phyloP scores from a whole-genome alignment of 768 basidiomycete species.

The Macrolepiota albuminosa region DNA sequence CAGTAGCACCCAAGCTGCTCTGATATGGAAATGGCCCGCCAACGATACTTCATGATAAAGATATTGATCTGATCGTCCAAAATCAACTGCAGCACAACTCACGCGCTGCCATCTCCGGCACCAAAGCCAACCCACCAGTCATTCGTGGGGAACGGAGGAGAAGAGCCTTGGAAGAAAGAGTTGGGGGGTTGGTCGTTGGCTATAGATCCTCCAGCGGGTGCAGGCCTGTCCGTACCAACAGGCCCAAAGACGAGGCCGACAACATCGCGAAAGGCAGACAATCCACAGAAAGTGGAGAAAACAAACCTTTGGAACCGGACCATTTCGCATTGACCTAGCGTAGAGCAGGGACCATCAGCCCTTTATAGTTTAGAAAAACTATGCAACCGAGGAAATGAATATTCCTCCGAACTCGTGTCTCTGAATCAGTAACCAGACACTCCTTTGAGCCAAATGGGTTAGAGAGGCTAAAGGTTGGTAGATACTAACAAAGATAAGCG shows the following conservation, averaged over 20 bases:
- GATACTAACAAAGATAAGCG: neutral
- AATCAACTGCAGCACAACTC: conserved; percentile 1
- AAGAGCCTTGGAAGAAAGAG: conserved; percentile 28
- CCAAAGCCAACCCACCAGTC: conserved; percentile 32
- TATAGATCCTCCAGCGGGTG: conserved; percentile 22
- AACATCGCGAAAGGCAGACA: neutral
- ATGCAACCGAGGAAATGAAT: neutral
- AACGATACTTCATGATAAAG: conserved; percentile 18
- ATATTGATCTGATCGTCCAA: neutral
- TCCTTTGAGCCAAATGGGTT: conserved; percentile 4
- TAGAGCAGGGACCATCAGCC: neutral
- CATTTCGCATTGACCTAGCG: conserved; percentile 6
- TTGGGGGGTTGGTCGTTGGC: conserved; percentile 24
- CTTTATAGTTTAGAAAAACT: conserved; percentile 12
- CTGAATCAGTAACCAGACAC: neutral
- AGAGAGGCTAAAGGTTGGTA: neutral
- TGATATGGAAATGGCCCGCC: conserved; percentile 30
- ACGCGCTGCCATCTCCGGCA: conserved; percentile 21
- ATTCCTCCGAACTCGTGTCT: neutral
- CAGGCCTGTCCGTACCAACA: conserved; percentile 21
- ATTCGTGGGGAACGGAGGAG: conserved; percentile 29
- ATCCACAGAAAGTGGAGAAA: conserved; percentile 2
- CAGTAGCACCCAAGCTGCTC: conserved; percentile 20
- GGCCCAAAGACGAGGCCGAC: conserved; percentile 19
- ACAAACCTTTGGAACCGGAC: conserved; percentile 4